Base-by-base conservation (phyloP, 1,284 basidiomycete species). In the Tylopilus orsonianus region DNA sequence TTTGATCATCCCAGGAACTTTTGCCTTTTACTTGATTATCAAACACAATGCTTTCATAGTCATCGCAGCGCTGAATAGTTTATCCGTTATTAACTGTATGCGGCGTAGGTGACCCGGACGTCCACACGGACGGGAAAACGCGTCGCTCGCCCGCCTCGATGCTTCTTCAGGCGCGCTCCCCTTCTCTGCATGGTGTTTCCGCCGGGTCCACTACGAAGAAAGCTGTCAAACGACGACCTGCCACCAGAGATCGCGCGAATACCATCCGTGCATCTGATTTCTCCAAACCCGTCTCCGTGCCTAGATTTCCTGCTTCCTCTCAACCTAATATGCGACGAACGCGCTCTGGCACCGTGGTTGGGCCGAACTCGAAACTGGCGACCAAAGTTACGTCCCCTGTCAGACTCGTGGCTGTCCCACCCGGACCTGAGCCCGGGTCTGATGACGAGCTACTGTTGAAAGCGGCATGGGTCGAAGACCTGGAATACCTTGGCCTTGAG, bases 401-500 rank as follows among this genome's bases (percentile, higher is more conserved):
- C n/a, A n/a, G 14, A 8, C 46, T 46, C 2, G 20, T 22, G 10
- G 20, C 46, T 9, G 40, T 55, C 5, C 51, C 27, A 10, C 41
- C 51, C 2, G 49, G 29, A 20, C 34, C 53, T 1, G 55, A 49
- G 3, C 38, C 51, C 0, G 64, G 52, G 5, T 64, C 61, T 1
- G 64, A 68, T 4, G 66, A 65, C 32, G 64, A 67, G 18, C 12
- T 67, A 5, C 23, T 65, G 36, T 20, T 63, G n/a, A 56, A 52
- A 45, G 13, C 27, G 13, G 20, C 36, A 0, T 66, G 65, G 60
- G 14, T 40, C 12, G 73, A 75, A n/a, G 76, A 77, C 43, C 62
- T 69, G 23, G 70, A 72, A 44, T 75, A 78, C 23, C 74, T 73
- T 12, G 68, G 75, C 70, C 44, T 45, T n/a, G 18, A 42, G 5